These are phyloP conservation scores for Pseudonitzschia delicatissima DNA, from an alignment of 108 stramenopile genomes.

Conservation along the genomic window DNA sequence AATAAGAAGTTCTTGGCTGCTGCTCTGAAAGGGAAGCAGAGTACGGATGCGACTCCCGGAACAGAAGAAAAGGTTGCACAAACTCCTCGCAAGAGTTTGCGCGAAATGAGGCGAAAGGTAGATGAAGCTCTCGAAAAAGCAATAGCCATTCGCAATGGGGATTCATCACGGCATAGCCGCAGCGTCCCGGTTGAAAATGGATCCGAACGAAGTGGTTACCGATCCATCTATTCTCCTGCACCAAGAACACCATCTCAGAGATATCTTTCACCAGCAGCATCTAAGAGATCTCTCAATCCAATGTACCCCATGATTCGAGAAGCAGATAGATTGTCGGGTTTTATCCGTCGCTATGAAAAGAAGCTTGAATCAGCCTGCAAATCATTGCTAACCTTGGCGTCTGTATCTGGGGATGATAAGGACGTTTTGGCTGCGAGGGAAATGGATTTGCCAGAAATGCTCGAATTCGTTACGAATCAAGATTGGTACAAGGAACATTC, in stretches of 20 bases:
- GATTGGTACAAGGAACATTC: conserved; percentile 27
- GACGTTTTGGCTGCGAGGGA: conserved; percentile 5
- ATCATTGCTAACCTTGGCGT: conserved; percentile 23
- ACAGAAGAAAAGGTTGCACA: too few relatives aligned
- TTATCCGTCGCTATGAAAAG: conserved; percentile 30
- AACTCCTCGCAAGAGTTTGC: conserved; percentile 2
- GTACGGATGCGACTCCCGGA: too few relatives aligned
- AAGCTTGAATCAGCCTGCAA: conserved; percentile 34
- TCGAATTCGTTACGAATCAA: conserved; percentile 13
- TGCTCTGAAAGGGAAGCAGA: conserved; percentile 7
- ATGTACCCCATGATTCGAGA: conserved; percentile 25
- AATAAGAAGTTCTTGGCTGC: neutral
- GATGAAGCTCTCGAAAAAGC: conserved; percentile 19
- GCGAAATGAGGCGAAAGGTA: conserved; percentile 27
- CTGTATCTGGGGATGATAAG: conserved; percentile 1
- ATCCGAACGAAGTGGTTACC: neutral
- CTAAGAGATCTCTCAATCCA: neutral
- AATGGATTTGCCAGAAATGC: conserved; percentile 19
- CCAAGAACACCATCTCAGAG: too few relatives aligned
- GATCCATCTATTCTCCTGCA: too few relatives aligned
- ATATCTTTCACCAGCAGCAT: too few relatives aligned
- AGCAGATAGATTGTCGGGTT: conserved; percentile 25
- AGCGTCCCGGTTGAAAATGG: neutral
- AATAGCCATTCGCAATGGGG: conserved; percentile 11
- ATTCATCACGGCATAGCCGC: neutral